Percentiles rank a stretch among this genome's conserved stretches.
Conservation (phyloP, 192 early-diverging fungal species). For the Chytriomyces sp. region DNA sequence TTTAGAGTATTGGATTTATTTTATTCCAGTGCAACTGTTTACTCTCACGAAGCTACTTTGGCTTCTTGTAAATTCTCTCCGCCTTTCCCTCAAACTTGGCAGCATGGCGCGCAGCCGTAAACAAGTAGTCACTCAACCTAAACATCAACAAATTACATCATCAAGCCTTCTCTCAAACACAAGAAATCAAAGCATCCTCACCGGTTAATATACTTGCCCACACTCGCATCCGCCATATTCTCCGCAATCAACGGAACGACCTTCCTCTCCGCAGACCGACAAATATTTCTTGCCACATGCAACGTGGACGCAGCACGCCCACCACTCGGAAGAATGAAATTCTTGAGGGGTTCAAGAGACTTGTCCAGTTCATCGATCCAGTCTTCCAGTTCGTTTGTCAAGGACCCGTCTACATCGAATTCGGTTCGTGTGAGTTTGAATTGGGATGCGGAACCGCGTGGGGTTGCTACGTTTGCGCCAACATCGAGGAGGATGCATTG, state of each 20-base stretch:
- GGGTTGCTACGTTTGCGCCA: slow-evolving; percentile 91
- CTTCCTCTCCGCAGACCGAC: slow-evolving; percentile 84
- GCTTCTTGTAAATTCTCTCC: slow-evolving; percentile 80
- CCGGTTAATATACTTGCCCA: slow-evolving; percentile 76
- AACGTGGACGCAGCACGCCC: slow-evolving; percentile 79
- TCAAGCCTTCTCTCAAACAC: neutral
- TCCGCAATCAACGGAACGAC: slow-evolving; percentile 72
- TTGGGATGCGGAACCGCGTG: slow-evolving; percentile 64
- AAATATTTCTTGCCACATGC: slow-evolving; percentile 84
- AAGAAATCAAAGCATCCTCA: slow-evolving; percentile 2
- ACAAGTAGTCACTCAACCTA: slow-evolving; percentile 88
- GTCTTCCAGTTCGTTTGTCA: slow-evolving; percentile 67
- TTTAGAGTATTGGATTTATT: no score
- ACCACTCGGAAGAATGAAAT: slow-evolving; percentile 89
- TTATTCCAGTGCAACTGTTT: no score
- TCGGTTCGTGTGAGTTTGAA: slow-evolving; percentile 65
- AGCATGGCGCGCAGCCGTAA: slow-evolving; percentile 83
- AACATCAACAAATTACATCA: slow-evolving; percentile 15
- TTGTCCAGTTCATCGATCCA: slow-evolving; percentile 85
- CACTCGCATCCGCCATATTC: slow-evolving; percentile 60
- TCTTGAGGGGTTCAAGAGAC: slow-evolving; percentile 73
- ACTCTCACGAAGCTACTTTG: neutral
- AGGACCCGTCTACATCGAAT: slow-evolving; percentile 75
- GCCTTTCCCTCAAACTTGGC: slow-evolving; percentile 71
- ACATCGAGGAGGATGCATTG: slow-evolving; percentile 92